Conservation (phyloP, 768 basidiomycete species). For the Lactarius tabidus region DNA sequence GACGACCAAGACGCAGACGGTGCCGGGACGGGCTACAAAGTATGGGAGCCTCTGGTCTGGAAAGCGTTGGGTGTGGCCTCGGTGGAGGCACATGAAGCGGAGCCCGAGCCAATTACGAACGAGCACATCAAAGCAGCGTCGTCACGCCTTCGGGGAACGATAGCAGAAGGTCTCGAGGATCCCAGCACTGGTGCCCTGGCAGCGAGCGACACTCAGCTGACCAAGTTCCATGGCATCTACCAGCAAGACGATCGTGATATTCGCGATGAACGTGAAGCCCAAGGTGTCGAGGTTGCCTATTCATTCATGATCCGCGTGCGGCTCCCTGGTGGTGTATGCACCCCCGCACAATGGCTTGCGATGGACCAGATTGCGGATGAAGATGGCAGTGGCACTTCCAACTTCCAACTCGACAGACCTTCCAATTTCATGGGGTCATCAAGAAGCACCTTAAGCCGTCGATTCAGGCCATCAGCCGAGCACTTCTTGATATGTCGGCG, state of each 20-base stretch:
- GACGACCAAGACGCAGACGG: slow-evolving; percentile 99
- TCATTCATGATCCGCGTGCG: slow-evolving; percentile 56
- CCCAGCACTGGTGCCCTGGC: slow-evolving; percentile 86
- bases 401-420: slow-evolving; percentile 95
- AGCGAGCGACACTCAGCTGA: slow-evolving; percentile 86
- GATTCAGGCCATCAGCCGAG: slow-evolving; percentile 95
- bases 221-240: slow-evolving; percentile 98
- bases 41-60: slow-evolving; percentile 94
- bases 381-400: slow-evolving; percentile 91
- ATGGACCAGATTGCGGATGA: slow-evolving; percentile 97
- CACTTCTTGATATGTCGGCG: slow-evolving; percentile 89
- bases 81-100: slow-evolving; percentile 86
- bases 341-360: slow-evolving; percentile 85
- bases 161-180: slow-evolving; percentile 86
- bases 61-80: slow-evolving; percentile 89
- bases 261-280: slow-evolving; percentile 88
- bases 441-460: slow-evolving; percentile 94
- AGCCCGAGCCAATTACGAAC: slow-evolving; percentile 97
- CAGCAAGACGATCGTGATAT: slow-evolving; percentile 99
- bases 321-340: slow-evolving; percentile 94
- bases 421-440: slow-evolving; percentile 99
- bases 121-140: slow-evolving; percentile 99
- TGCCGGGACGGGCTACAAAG: slow-evolving; percentile 90
- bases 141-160: slow-evolving; percentile 90
- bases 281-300: slow-evolving; percentile 93